Evolutionary conservation across 2,329 filamentous ascomycete genomes (phyloP), one percentile per base, ranked within the genome.

Genomic region (Xylariaceae sp.): DNA sequence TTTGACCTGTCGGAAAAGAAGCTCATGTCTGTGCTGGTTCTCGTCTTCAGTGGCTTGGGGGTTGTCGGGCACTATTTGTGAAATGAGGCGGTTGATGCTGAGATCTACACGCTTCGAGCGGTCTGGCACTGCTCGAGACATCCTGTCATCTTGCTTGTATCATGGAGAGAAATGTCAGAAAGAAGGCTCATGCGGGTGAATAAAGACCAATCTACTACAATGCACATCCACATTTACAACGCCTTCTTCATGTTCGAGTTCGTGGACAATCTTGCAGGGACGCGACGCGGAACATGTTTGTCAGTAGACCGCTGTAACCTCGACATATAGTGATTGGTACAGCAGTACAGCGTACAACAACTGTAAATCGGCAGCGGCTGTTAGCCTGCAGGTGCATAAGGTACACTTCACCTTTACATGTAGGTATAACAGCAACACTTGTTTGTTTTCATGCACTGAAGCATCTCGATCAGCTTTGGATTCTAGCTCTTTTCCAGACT

Each of bases 11-110:
- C 70, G 62, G 44, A 76, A 74, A 53, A 67, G 71, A 47, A 77
- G 73, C 47, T 85, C 78, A 57, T 86, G 79, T 46, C 83, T 78
- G 52, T 82, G 71, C 57, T 88, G 79, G 14, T 78, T 76, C 7
- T 67, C 65, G n/a, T 76, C 78, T 46, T 86, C 79, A 55, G 81
- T 76, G 51, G 87, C 81, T 48, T 76, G 67, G 28, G 76, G 71
- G 47, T 80, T 72, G 34, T 73, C 68, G 39, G 85, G 84, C 40
- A 92, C 70, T 43, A 90, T 69, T 57, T 84, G 82, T 53, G 81
- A 71, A 59, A 94, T 80, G 58, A 94, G 73, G 63, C 83, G 82
- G 60, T 85, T 78, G 59, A 94, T 80, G 60, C 85, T 87, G 61
- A 80, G 81, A 59, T 83, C 78, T 64, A 94, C 77, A 68, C 86